phyloP scores from a whole-genome alignment of 306 rosid species.

The Ormosia emarginata region DNA sequence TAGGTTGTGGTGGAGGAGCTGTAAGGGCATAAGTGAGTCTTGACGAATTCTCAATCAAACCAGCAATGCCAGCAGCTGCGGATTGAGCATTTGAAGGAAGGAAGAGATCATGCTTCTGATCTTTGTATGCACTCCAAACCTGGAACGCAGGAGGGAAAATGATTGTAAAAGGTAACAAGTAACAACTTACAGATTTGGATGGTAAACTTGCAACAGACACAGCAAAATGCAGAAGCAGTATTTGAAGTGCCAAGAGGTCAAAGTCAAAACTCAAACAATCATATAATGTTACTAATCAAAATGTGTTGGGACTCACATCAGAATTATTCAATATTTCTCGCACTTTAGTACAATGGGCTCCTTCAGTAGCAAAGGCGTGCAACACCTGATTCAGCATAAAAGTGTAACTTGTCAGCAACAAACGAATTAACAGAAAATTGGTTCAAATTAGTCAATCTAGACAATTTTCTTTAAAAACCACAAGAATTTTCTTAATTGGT shows the following conservation, averaged over 20 bases:
- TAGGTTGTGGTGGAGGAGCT: slow-evolving; percentile 69
- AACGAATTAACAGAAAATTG: neutral
- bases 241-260: neutral
- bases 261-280: neutral
- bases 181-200: neutral
- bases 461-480: neutral
- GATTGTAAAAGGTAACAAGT: neutral
- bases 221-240: neutral
- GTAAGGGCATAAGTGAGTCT: slow-evolving; percentile 80
- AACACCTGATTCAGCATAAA: slow-evolving; percentile 65
- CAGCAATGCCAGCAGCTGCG: slow-evolving; percentile 98
- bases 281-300: neutral
- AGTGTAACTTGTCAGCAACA: slow-evolving; percentile 9
- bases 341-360: slow-evolving; percentile 96
- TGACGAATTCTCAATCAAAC: slow-evolving; percentile 84
- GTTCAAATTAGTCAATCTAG: neutral
- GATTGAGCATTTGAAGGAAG: slow-evolving; percentile 99
- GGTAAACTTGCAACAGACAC: neutral
- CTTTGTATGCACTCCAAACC: slow-evolving; percentile 99
- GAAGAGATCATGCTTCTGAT: slow-evolving; percentile 96
- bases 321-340: slow-evolving; percentile 85
- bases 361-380: slow-evolving; percentile 99
- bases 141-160: slow-evolving; percentile 27
- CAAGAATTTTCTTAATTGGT: neutral
- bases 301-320: slow-evolving; percentile 55